Percentiles rank a stretch among this genome's conserved stretches.
Evolutionary conservation across 805 yeast genomes (phyloP).

Genomic region (Debaryomyces tyrocola): DNA sequence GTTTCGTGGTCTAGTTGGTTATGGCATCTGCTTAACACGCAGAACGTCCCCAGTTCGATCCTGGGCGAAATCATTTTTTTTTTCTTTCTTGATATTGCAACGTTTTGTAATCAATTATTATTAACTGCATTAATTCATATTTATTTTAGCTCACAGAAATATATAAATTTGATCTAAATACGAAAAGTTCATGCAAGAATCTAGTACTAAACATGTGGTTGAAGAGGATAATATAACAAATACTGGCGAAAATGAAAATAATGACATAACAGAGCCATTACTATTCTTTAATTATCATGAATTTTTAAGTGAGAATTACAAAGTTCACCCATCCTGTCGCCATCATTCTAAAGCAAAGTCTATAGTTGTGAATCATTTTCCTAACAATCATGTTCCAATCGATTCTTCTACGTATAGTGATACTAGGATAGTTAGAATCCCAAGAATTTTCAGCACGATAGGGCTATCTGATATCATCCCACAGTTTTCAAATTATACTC

Average conservation of each 20-base stretch:
- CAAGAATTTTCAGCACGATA: conserved; percentile 45
- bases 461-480: conserved; percentile 45
- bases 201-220: conserved; percentile 17
- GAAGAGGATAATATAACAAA: not conserved
- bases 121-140: no score
- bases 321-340: conserved; percentile 3
- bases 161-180: no score
- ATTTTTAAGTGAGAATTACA: conserved; percentile 39
- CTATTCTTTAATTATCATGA: conserved; percentile 71
- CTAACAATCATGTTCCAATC: conserved; percentile 48
- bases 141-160: no score
- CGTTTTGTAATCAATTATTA: not conserved
- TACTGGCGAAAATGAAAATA: not conserved
- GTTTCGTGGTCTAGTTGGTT: conserved; percentile 95
- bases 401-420: conserved; percentile 24
- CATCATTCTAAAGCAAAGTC: conserved; percentile 23
- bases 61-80: conserved; percentile 96
- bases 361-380: conserved; percentile 64
- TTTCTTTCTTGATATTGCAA: no score
- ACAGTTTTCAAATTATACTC: conserved; percentile 52
- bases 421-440: conserved; percentile 66
- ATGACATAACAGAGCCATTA: conserved; percentile 8
- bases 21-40: conserved; percentile 99
- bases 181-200: conserved; percentile 14
- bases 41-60: conserved; percentile 99